Percentiles rank a stretch among this genome's conserved stretches.
Evolutionary conservation across 352 stramenopile species (phyloP).

Genomic region (Thalassiosira sp.): DNA sequence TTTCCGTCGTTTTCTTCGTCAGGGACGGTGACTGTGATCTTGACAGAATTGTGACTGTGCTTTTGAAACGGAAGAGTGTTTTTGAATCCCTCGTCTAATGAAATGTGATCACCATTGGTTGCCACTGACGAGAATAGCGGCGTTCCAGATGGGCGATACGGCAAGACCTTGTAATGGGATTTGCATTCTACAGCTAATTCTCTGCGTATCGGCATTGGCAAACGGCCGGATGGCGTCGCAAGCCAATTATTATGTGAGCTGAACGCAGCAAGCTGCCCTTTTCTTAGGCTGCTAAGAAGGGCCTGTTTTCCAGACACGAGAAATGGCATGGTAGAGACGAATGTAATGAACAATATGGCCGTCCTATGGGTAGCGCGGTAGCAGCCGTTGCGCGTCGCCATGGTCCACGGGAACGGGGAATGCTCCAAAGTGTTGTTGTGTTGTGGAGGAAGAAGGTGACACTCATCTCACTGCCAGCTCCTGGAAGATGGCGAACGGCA

Average conservation of each 20-base stretch:
- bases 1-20: conserved; percentile 15
- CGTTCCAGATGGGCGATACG: neutral
- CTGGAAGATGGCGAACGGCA: too few relatives aligned
- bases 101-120: neutral
- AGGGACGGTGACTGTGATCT: conserved; percentile 49
- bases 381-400: too few relatives aligned
- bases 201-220: too few relatives aligned
- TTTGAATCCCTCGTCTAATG: conserved; percentile 24
- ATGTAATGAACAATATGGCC: too few relatives aligned
- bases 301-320: neutral
- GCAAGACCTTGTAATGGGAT: neutral
- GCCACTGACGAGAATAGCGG: neutral
- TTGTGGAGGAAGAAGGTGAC: too few relatives aligned
- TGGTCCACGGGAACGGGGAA: too few relatives aligned
- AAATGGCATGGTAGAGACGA: neutral
- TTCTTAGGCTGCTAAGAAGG: neutral
- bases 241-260: neutral
- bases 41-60: conserved; percentile 65
- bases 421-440: too few relatives aligned
- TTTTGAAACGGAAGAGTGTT: conserved; percentile 62
- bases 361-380: too few relatives aligned
- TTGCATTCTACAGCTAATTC: neutral
- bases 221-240: neutral
- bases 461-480: too few relatives aligned
- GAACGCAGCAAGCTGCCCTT: neutral